Evolutionary conservation across 2,329 filamentous ascomycete species (phyloP).

Genomic region (Truncatella angustata): DNA sequence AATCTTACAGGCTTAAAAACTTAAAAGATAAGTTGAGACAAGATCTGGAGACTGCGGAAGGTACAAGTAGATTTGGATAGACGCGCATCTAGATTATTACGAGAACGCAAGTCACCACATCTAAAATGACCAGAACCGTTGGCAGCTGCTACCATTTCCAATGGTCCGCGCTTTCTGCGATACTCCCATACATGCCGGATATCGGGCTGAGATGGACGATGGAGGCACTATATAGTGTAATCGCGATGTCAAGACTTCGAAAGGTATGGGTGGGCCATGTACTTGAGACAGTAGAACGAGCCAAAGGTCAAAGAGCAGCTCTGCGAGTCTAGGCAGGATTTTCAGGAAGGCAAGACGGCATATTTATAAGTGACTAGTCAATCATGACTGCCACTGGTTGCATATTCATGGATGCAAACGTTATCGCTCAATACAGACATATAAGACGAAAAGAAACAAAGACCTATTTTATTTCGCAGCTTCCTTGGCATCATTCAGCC

Average conservation of each 20-base stretch:
- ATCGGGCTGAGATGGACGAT: conserved; percentile 1
- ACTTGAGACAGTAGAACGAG: neutral
- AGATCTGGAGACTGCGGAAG: neutral
- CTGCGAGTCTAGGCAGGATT: neutral
- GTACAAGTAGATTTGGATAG: neutral
- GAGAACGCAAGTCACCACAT: neutral
- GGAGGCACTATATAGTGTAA: neutral
- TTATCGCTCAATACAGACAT: too few species aligned
- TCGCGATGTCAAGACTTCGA: neutral
- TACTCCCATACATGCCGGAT: neutral
- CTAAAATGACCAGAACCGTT: neutral
- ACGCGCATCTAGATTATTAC: neutral
- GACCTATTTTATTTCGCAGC: too few species aligned
- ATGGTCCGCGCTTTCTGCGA: neutral
- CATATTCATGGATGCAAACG: too few species aligned
- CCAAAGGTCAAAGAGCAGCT: neutral
- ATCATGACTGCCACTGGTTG: too few species aligned
- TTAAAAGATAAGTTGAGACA: neutral
- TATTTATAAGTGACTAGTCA: too few species aligned
- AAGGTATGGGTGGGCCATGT: neutral
- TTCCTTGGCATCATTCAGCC: too few species aligned
- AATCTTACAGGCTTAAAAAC: neutral
- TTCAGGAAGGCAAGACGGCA: neutral
- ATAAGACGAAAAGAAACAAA: too few species aligned
- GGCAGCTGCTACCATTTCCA: neutral